Evolutionary conservation across 352 stramenopile genomes (phyloP).

Genomic region (Phytophthora pini): DNA sequence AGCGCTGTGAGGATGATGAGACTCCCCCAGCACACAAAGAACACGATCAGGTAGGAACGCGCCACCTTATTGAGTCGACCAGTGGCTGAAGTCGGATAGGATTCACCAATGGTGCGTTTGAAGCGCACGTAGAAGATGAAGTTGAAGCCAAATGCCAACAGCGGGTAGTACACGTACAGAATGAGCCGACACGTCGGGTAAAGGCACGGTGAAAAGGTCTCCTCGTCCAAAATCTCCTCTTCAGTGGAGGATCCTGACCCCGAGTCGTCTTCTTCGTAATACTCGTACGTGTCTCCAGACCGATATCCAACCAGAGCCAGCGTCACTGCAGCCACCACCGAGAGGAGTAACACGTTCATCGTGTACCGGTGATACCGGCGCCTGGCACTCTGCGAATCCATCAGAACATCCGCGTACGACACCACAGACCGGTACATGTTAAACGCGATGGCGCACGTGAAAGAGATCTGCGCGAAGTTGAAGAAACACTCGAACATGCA

Average conservation of each 20-base stretch:
- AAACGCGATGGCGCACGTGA: constrained; percentile 80
- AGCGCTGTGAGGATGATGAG: constrained; percentile 70
- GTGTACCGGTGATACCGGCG: constrained; percentile 66
- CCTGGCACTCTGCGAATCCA: constrained; percentile 73
- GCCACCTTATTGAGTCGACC: constrained; percentile 72
- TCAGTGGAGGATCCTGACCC: constrained; percentile 26
- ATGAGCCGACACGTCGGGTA: constrained; percentile 75
- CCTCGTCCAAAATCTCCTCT: constrained; percentile 40
- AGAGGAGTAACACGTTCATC: constrained; percentile 73
- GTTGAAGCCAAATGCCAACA: constrained; percentile 76
- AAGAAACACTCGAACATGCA: constrained; percentile 82
- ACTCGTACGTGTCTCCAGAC: constrained; percentile 29
- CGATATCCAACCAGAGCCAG: constrained; percentile 66
- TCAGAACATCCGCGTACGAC: constrained; percentile 73
- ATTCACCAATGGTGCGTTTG: constrained; percentile 75
- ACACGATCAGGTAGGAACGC: constrained; percentile 72
- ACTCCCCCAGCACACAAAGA: constrained; percentile 76
- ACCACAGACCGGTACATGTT: constrained; percentile 85
- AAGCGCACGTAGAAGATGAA: constrained; percentile 85
- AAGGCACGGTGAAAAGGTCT: constrained; percentile 67
- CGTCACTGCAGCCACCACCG: constrained; percentile 60
- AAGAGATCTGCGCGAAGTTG: constrained; percentile 82
- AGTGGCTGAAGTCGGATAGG: constrained; percentile 73
- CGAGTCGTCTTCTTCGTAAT: constrained; percentile 26
- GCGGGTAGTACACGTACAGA: constrained; percentile 80